Percentiles rank a stretch among this genome's conserved stretches.
Conservation (phyloP, 2,329 filamentous ascomycete genomes). For the Botrytis aclada region DNA sequence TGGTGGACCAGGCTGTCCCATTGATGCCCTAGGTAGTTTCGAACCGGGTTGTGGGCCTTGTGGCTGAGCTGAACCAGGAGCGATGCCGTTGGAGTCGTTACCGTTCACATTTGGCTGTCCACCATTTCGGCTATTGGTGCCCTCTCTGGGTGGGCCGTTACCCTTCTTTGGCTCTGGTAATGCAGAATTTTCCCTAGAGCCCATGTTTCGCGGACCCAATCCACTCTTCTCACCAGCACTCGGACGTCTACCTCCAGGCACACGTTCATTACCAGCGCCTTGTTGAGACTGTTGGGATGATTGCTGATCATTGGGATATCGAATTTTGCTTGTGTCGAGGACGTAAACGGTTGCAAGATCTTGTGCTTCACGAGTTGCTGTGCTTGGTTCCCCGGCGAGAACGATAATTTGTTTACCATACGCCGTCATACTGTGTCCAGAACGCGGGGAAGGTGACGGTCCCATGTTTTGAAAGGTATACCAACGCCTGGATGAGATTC, state of each 20-base stretch:
- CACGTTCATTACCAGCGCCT: slow-evolving; percentile 42
- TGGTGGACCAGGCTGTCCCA: slow-evolving; percentile 60
- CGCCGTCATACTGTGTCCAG: slow-evolving; percentile 96
- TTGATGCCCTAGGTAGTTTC: slow-evolving; percentile 57
- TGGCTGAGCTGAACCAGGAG: slow-evolving; percentile 36
- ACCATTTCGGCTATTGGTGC: slow-evolving; percentile 41
- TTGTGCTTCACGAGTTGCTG: slow-evolving; percentile 72
- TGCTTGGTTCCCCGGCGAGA: slow-evolving; percentile 90
- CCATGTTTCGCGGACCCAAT: slow-evolving; percentile 30
- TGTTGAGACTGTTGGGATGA: slow-evolving; percentile 39
- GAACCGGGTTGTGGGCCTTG: slow-evolving; percentile 46
- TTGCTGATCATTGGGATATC: slow-evolving; percentile 77
- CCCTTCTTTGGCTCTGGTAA: slow-evolving; percentile 47
- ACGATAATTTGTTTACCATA: slow-evolving; percentile 91
- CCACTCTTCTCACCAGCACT: slow-evolving; percentile 44
- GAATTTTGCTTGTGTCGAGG: slow-evolving; percentile 91
- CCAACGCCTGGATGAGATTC: slow-evolving; percentile 82
- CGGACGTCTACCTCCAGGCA: slow-evolving; percentile 39
- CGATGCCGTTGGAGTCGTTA: slow-evolving; percentile 38
- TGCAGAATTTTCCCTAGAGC: slow-evolving; percentile 33
- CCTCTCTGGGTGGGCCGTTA: slow-evolving; percentile 44
- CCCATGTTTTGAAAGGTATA: slow-evolving; percentile 99
- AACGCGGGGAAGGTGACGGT: slow-evolving; percentile 86
- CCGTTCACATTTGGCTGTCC: slow-evolving; percentile 40
- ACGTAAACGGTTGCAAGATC: slow-evolving; percentile 89